Evolutionary conservation across 352 stramenopile species (phyloP), one percentile per base, ranked within the genome.

Genomic region (Phytophthora vignae): DNA sequence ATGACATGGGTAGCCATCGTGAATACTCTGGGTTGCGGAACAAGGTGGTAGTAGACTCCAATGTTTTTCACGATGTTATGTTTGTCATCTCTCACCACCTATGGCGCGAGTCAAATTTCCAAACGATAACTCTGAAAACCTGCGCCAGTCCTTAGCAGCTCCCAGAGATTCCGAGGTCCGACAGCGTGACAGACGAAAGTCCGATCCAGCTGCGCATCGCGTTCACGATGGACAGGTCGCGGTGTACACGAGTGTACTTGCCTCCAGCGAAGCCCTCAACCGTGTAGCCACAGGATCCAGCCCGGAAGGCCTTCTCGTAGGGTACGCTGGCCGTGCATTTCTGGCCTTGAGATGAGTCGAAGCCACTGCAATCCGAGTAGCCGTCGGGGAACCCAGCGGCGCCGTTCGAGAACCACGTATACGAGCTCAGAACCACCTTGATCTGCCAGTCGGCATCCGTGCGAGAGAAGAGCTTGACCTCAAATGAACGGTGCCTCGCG

Each of bases 201-300:
- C 79, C 76, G 11, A 91, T 55, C 81, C 81, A 91, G 12, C 53
- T 61, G 21, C 83, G 76, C 85, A 93, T 92, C 1, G 84, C 76
- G 40, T 90, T 90, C 49, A 93, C 83, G 36, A 93, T 90, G 8
- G 72, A 54, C 38, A 90, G 55, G 55, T 93, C 85, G 31, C 85
- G 82, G 58, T 93, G 85, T 40, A 90, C 82, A n/a, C 85, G 85
- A 48, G 83, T 91, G 75, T 90, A 91, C 52, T 85, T 88, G 56
- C 79, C 81, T 38, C 80, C 81, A 12, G 60, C 74, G 17, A 88
- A 87, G 17, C 69, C 50, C 49, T 87, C 74, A 10, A 90, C 84
- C 4, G 84, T 92, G 79, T 88, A 88, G 22, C 81, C 81, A 15
- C 81, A 88, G 12, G 82, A 90, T 15, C 82, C 81, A 17, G 73